These are phyloP conservation scores for Sporothrix pallida DNA, from an alignment of 2,329 filamentous ascomycete genomes.

Conservation along the genomic window DNA sequence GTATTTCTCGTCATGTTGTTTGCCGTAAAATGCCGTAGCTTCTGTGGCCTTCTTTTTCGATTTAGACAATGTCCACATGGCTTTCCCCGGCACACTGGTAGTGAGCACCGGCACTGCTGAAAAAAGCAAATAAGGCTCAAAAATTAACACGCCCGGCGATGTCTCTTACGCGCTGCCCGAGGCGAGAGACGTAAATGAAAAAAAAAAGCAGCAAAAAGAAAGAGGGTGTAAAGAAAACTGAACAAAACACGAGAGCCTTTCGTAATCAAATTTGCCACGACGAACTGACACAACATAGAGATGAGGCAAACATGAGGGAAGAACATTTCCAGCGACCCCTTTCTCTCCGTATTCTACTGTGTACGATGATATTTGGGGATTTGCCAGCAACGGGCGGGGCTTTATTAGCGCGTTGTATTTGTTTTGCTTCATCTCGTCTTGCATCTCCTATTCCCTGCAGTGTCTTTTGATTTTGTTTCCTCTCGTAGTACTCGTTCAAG, in stretches of 20 bases:
- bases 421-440: not conserved
- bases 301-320: constrained; percentile 9
- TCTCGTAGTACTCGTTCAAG: not conserved
- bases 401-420: not conserved
- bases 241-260: not conserved
- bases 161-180: not conserved
- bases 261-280: not conserved
- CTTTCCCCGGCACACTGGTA: not conserved
- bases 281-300: not conserved
- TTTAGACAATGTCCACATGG: not conserved
- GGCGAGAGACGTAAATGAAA: not conserved
- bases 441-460: not conserved
- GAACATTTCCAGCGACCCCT: not conserved
- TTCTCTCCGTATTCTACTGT: not conserved
- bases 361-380: not conserved
- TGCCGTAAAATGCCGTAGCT: constrained; percentile 2
- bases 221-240: not conserved
- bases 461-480: not conserved
- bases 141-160: not conserved
- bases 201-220: not conserved
- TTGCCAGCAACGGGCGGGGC: not conserved
- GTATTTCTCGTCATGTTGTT: not conserved
- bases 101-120: constrained; percentile 11
- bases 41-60: not conserved
- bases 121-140: constrained; percentile 21